These are phyloP conservation scores for Penicillium mononematosum DNA, from an alignment of 495 filamentous ascomycete genomes.

Conservation along the genomic window DNA sequence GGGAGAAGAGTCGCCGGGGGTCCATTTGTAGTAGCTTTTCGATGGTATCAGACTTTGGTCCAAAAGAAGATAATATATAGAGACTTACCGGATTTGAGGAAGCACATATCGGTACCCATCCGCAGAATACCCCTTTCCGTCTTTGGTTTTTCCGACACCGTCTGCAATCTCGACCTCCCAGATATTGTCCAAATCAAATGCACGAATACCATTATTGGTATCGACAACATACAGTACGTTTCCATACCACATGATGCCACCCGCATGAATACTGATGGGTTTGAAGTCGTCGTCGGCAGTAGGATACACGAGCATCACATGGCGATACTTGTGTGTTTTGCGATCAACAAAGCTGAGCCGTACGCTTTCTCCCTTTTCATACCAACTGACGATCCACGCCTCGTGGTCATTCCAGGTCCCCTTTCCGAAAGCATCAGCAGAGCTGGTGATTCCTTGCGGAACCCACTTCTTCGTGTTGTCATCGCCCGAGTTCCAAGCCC, in stretches of 20 bases:
- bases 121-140: conserved; percentile 30
- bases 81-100: conserved; percentile 23
- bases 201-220: conserved; percentile 30
- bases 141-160: conserved; percentile 23
- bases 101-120: conserved; percentile 33
- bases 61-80: background rate
- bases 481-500: conserved; percentile 34
- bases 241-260: conserved; percentile 39
- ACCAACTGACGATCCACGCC: conserved; percentile 41
- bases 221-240: conserved; percentile 35
- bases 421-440: conserved; percentile 34
- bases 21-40: conserved; percentile 21
- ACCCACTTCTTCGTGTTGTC: conserved; percentile 35
- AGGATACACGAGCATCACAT: conserved; percentile 39
- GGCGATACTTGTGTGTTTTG: conserved; percentile 34
- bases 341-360: conserved; percentile 38
- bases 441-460: conserved; percentile 41
- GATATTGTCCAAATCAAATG: conserved; percentile 35
- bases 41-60: background rate
- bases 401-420: conserved; percentile 34
- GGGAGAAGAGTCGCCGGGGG: conserved; percentile 14
- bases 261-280: conserved; percentile 31
- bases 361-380: conserved; percentile 34
- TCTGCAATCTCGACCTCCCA: conserved; percentile 33
- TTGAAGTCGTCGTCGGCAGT: conserved; percentile 30